Evolutionary conservation across 495 filamentous ascomycete species (phyloP).

Genomic region (Acidiella bohemica): DNA sequence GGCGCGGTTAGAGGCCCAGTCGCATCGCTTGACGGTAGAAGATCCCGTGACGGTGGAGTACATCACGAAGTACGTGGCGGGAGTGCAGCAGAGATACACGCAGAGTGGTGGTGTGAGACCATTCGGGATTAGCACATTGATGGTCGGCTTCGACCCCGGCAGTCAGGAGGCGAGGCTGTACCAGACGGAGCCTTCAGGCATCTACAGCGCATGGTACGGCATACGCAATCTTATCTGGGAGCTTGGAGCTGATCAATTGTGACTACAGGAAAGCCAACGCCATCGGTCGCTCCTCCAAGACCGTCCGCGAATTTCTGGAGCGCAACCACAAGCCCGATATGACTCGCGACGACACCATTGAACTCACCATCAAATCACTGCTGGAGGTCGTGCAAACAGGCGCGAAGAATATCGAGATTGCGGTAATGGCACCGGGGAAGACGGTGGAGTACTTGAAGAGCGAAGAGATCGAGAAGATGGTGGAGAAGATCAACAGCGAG

Average conservation of each 20-base stretch:
- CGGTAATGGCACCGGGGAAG: conserved; percentile 94
- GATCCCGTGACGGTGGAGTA: conserved; percentile 97
- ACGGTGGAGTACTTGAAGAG: conserved; percentile 83
- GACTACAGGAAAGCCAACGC: conserved; percentile 87
- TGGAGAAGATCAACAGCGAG: conserved; percentile 96
- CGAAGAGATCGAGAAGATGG: conserved; percentile 89
- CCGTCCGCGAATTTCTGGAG: conserved; percentile 93
- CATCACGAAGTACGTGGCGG: conserved; percentile 95
- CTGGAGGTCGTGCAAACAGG: conserved; percentile 97
- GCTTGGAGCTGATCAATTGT: background rate
- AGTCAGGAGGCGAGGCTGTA: conserved; percentile 77
- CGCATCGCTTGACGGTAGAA: conserved; percentile 93
- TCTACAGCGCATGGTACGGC: conserved; percentile 90
- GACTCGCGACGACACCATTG: conserved; percentile 92
- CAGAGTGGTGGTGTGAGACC: conserved; percentile 95
- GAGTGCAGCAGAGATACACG: conserved; percentile 96
- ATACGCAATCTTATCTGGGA: background rate
- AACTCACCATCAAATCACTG: conserved; percentile 91
- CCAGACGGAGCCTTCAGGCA: conserved; percentile 95
- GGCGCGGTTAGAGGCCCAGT: conserved; percentile 90
- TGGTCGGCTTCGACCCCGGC: conserved; percentile 91
- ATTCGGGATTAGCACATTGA: conserved; percentile 93
- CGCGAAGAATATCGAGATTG: conserved; percentile 99
- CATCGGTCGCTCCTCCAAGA: conserved; percentile 96
- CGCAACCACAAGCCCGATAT: conserved; percentile 95